Evolutionary conservation across 2,329 filamentous ascomycete genomes (phyloP).

Genomic region (Ascochyta viciae-villosae): DNA sequence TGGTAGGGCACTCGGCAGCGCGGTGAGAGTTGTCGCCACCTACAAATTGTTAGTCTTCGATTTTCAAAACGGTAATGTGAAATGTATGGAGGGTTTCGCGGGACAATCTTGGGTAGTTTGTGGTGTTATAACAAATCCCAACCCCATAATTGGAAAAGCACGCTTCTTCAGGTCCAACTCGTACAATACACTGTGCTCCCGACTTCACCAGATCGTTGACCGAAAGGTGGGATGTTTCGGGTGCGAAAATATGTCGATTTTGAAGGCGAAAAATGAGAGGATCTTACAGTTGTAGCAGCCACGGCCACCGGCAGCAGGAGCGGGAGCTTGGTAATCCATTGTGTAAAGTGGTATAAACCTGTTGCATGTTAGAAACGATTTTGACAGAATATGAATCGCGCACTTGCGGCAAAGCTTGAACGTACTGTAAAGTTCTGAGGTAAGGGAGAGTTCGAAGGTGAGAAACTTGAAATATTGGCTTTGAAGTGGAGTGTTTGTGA

Average conservation of each 20-base stretch:
- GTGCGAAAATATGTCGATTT: background rate
- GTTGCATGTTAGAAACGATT: slow-evolving; percentile 24
- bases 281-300: slow-evolving; percentile 54
- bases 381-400: slow-evolving; percentile 12
- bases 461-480: slow-evolving; percentile 21
- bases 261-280: slow-evolving; percentile 7
- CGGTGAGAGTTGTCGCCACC: slow-evolving; percentile 59
- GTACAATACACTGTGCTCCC: background rate
- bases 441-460: slow-evolving; percentile 29
- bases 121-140: background rate
- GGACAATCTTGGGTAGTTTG: background rate
- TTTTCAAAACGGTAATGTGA: background rate
- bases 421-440: slow-evolving; percentile 35
- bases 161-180: background rate
- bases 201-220: background rate
- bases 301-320: slow-evolving; percentile 46
- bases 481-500: slow-evolving; percentile 20
- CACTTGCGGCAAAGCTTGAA: slow-evolving; percentile 11
- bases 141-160: background rate
- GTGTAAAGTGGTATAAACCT: slow-evolving; percentile 31
- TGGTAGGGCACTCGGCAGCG: slow-evolving; percentile 59
- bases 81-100: background rate
- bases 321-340: slow-evolving; percentile 49
- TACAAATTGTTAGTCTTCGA: slow-evolving; percentile 25
- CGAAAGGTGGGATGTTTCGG: background rate